Evolutionary conservation across 306 rosid species (phyloP), one percentile per base, ranked within the genome.

Genomic region (Mimosa bimucronata): DNA sequence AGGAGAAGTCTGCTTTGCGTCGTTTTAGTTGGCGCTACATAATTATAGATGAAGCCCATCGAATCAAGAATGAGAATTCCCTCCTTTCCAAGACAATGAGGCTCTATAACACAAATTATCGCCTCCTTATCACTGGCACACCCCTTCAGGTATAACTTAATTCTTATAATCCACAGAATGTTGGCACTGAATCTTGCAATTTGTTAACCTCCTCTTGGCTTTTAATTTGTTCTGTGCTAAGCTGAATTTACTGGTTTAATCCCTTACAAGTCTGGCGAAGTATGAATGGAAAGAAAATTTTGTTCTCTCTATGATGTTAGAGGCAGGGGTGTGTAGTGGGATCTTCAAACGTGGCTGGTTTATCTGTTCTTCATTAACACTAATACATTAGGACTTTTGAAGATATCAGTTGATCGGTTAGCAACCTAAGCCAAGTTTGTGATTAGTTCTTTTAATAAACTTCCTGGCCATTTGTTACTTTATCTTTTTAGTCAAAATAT

Each of bases 1-100:
- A 92, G 85, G 99, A 95, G 87, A 95, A 95, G 88, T 9, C 93
- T 81, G 73, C 90, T 75, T 85, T 93, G 78, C 96, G 99, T 31
- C 89, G 97, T 61, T 95, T 95, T 76, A 95, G 96, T 70, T 95
- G 99, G 99, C 97, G 99, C 52, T 95, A 93, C 80, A 93, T 95
- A 70, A 87, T 95, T 80, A 95, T 92, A 71, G 98, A 92, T 83
- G 98, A 95, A 88, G 98, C 98, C 61, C 98, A 95, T 81, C 89
- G 98, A 45, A 95, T 95, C 83, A 95, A 95, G 93, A 95, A 95
- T 42, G 99, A 95, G 86, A 95, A 95, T 74, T 95, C 98, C 40
- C 91, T 95, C 57, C 94, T 95, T 65, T 95, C 98, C 29, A 95
- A 95, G 81, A 95, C 99, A 29, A 95, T 95, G 99, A 92, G 99